Base-by-base conservation (phyloP, 2,329 filamentous ascomycete genomes). In the Nigrospora osmanthi region DNA sequence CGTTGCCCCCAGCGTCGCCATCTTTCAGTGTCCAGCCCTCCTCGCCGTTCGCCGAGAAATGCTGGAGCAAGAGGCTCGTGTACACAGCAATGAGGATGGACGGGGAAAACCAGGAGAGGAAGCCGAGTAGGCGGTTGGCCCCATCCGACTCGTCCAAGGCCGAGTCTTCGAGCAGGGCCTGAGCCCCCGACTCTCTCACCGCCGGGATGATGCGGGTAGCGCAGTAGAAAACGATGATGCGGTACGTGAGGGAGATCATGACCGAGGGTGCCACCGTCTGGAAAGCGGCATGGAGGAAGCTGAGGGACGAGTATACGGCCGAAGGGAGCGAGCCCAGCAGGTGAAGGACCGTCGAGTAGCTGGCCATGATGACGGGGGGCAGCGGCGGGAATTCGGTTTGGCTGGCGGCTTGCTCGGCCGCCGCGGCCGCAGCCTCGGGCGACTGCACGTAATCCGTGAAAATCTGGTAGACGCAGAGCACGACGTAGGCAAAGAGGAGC, bases 391-490 rank as follows among this genome's bases (percentile, higher is more conserved):
- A 93, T 23, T 95, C 90, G n/a, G 87, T 82, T 48, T 94, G 85
- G 13, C 78, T 59, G 3, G 68, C 62, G 31, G 69, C 66, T 42
- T 72, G 63, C 48, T 68, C 67, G 39, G 75, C 75, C 4, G 75
- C 75, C 5, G 73, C 66, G 3, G 72, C 68, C 31, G 75, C 70
- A 28, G 76, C 71, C n/a, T 77, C 81, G 15, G 77, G 66, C 5
- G 87, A 90, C 3, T 93, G 89, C 54, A 91, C 81, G 67, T 97
- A 97, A 67, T 98, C 93, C 57, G 93, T 98, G 66, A 97, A 97
- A 64, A 97, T 97, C 66, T 98, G 93, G 69, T 97, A 98, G 60
- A 97, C 87, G 71, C 91, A 97, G 50, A 98, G 83, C n/a, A 95
- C 93, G 49, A 96, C 81, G 66, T 98, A 98, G 58, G 93, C 91